Evolutionary conservation across 495 filamentous ascomycete species (phyloP).

Genomic region (Wilcoxina mikolae): DNA sequence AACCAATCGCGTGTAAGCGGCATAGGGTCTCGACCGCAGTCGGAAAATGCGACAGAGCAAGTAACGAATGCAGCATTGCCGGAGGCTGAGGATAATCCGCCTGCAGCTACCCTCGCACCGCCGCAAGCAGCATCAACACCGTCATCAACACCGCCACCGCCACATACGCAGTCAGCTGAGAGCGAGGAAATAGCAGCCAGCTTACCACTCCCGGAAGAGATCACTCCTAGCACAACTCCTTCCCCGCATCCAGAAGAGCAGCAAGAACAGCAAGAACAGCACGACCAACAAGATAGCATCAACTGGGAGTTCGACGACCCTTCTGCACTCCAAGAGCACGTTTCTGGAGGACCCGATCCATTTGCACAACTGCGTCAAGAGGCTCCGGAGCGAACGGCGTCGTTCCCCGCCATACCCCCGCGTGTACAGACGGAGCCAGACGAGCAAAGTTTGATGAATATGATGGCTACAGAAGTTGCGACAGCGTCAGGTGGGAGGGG

Average conservation of each 20-base stretch:
- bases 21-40: neutral
- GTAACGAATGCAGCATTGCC: neutral
- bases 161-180: neutral
- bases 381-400: slow-evolving; percentile 41
- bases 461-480: slow-evolving; percentile 14
- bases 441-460: slow-evolving; percentile 20
- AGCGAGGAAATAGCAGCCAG: slow-evolving; percentile 3
- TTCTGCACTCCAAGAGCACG: slow-evolving; percentile 37
- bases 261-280: slow-evolving; percentile 21
- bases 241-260: neutral
- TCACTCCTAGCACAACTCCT: slow-evolving; percentile 3
- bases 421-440: slow-evolving; percentile 11
- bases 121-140: neutral
- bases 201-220: neutral
- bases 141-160: neutral
- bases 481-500: slow-evolving; percentile 21
- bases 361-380: slow-evolving; percentile 41
- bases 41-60: neutral
- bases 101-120: neutral
- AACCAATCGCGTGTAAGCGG: neutral
- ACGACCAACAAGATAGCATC: slow-evolving; percentile 37
- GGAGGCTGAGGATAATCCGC: neutral
- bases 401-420: slow-evolving; percentile 42
- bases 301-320: slow-evolving; percentile 44
- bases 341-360: slow-evolving; percentile 36